A percentile compares a stretch with the other conserved stretches of the same genome.
Evolutionary conservation across 192 early-diverging fungal species (phyloP).

Genomic region (Coemansia sp.): DNA sequence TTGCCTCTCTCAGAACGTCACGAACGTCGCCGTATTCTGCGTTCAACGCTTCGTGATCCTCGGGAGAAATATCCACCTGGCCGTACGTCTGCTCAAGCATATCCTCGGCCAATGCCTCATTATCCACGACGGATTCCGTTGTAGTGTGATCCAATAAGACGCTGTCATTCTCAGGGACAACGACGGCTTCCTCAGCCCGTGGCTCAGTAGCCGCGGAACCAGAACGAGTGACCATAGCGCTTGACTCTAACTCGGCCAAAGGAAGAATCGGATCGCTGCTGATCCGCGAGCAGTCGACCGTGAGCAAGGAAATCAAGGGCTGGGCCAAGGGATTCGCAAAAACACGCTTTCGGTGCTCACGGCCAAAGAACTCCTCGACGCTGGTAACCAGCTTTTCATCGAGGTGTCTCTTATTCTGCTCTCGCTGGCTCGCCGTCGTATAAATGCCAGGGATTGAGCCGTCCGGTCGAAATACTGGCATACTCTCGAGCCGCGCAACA

Average conservation of each 20-base stretch:
- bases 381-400: slow-evolving; percentile 21
- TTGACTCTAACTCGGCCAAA: neutral
- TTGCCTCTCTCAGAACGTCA: slow-evolving; percentile 19
- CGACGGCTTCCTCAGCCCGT: neutral
- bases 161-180: neutral
- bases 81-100: neutral
- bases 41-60: neutral
- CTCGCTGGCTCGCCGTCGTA: slow-evolving; percentile 10
- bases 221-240: neutral
- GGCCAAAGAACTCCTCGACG: slow-evolving; percentile 37
- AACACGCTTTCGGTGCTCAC: slow-evolving; percentile 46
- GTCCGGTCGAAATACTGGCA: slow-evolving; percentile 17
- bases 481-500: slow-evolving; percentile 24
- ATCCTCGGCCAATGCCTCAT: neutral
- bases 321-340: slow-evolving; percentile 36
- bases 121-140: neutral
- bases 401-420: slow-evolving; percentile 14
- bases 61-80: neutral
- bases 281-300: slow-evolving; percentile 8
- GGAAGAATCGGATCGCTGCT: neutral
- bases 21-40: slow-evolving; percentile 10
- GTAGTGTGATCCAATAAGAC: neutral
- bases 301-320: slow-evolving; percentile 22
- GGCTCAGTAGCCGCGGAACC: neutral
- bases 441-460: slow-evolving; percentile 30